These are phyloP conservation scores for Pterocarpus macrocarpus DNA, from an alignment of 306 rosid genomes.

Conservation along the genomic window DNA sequence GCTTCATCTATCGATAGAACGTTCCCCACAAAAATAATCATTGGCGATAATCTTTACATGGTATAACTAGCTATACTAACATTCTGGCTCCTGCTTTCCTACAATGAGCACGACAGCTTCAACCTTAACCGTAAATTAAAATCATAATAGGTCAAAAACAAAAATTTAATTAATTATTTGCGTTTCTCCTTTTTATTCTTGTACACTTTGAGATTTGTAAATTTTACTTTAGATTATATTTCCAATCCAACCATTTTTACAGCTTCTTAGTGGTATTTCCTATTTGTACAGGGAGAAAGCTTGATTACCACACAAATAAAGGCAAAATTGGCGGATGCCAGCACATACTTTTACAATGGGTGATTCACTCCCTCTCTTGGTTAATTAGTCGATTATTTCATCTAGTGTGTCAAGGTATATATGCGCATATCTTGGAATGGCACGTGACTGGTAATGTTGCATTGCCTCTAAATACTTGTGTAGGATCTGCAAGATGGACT, in stretches of 20 bases:
- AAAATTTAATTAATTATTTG: not conserved
- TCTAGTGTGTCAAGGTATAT: not conserved
- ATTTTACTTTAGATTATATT: not conserved
- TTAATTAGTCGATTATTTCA: not conserved
- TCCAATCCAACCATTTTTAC: not conserved
- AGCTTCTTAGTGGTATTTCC: not conserved
- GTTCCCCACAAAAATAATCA: constrained; percentile 51
- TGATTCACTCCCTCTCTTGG: constrained; percentile 1
- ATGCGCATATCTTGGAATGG: not conserved
- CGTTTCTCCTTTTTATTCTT: not conserved
- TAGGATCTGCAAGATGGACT: constrained; percentile 52
- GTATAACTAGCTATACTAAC: not conserved
- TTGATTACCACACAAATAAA: constrained; percentile 49
- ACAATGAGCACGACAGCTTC: too few species aligned
- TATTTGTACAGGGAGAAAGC: constrained; percentile 61
- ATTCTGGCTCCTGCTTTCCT: too few species aligned
- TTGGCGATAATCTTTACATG: constrained; percentile 45
- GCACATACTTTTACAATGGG: constrained; percentile 48
- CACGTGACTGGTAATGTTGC: not conserved
- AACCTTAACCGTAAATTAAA: too few species aligned
- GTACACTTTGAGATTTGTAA: not conserved
- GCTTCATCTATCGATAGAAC: constrained; percentile 65
- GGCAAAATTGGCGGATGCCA: constrained; percentile 58
- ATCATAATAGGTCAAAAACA: too few species aligned
- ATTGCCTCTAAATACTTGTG: not conserved